Percentiles rank a stretch among this genome's conserved stretches.
phyloP scores from a whole-genome alignment of 2,329 filamentous ascomycete genomes.

The Colletotrichum navitas region DNA sequence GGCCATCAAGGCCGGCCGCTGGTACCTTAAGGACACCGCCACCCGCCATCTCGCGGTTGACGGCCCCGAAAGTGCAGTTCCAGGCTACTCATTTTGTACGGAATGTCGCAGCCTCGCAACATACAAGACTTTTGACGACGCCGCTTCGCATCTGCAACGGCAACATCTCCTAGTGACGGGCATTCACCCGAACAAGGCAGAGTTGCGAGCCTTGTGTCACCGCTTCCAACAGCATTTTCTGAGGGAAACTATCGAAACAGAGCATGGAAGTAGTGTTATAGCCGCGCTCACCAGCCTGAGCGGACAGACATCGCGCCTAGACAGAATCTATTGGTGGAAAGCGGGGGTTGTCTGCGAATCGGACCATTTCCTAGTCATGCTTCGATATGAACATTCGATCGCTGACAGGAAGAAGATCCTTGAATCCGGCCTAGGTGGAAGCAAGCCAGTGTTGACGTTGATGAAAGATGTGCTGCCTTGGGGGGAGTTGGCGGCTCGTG shows the following conservation, averaged over 20 bases:
- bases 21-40: not conserved
- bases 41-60: not conserved
- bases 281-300: not conserved
- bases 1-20: not conserved
- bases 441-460: not conserved
- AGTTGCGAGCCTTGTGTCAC: not conserved
- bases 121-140: not conserved
- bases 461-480: not conserved
- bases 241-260: not conserved
- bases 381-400: not conserved
- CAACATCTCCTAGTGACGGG: not conserved
- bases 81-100: not conserved
- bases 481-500: not conserved
- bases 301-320: not conserved
- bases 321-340: not conserved
- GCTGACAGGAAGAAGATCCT: not conserved
- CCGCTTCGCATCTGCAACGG: not conserved
- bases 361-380: not conserved
- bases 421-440: not conserved
- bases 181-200: not conserved
- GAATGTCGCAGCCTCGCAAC: not conserved
- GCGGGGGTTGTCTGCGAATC: not conserved
- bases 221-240: not conserved
- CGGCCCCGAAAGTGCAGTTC: not conserved
- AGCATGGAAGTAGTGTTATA: not conserved